Evolutionary conservation across 352 stramenopile species (phyloP).

Genomic region (Phytophthora hybrid): DNA sequence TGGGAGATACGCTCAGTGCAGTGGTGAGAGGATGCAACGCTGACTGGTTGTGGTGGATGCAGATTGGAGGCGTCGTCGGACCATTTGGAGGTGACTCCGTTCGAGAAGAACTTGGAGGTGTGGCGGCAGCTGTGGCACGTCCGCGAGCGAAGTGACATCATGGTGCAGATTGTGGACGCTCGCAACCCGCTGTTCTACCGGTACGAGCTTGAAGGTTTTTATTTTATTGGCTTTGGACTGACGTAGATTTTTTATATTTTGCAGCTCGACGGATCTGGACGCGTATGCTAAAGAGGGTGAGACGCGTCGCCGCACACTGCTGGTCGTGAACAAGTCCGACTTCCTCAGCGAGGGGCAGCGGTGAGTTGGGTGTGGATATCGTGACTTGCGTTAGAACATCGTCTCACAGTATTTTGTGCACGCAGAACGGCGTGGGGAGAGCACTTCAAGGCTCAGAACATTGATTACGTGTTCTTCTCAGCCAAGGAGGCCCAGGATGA

Average conservation of each 20-base stretch:
- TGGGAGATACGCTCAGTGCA: slow-evolving; percentile 2
- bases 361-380: slow-evolving; percentile 35
- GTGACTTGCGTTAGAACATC: neutral
- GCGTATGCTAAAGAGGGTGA: slow-evolving; percentile 95
- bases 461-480: slow-evolving; percentile 98
- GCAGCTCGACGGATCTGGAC: slow-evolving; percentile 95
- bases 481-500: slow-evolving; percentile 95
- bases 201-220: slow-evolving; percentile 25
- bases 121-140: slow-evolving; percentile 99
- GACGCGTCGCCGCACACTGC: slow-evolving; percentile 89
- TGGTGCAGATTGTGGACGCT: slow-evolving; percentile 99
- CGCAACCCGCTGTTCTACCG: slow-evolving; percentile 99
- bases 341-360: slow-evolving; percentile 95
- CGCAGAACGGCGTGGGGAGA: slow-evolving; percentile 91
- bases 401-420: slow-evolving; percentile 5
- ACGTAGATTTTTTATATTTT: slow-evolving; percentile 17
- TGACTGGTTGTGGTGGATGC: slow-evolving; percentile 17
- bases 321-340: slow-evolving; percentile 99
- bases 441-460: slow-evolving; percentile 93
- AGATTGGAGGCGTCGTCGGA: slow-evolving; percentile 84
- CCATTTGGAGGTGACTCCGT: slow-evolving; percentile 96
- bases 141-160: slow-evolving; percentile 96
- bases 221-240: neutral
- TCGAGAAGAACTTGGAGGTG: slow-evolving; percentile 99
- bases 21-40: neutral